Percentiles rank a stretch among this genome's conserved stretches.
These are phyloP conservation scores for Hypoxylon sp. DNA, from an alignment of 2,329 filamentous ascomycete species.

Conservation along the genomic window DNA sequence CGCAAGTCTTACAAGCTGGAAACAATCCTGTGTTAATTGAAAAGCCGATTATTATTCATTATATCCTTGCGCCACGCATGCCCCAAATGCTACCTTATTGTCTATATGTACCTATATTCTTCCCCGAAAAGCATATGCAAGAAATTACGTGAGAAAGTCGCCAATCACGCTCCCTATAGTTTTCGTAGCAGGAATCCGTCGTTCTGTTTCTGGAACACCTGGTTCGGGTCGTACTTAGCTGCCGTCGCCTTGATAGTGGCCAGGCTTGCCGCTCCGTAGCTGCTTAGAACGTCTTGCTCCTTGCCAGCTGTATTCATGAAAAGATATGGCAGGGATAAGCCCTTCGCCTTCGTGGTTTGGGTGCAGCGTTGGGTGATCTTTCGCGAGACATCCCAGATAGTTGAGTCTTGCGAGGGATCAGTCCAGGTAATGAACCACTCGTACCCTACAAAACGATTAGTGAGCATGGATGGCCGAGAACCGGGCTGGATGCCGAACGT, in stretches of 20 bases:
- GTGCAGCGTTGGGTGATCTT: conserved; percentile 29
- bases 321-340: conserved; percentile 28
- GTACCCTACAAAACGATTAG: conserved; percentile 23
- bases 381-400: conserved; percentile 24
- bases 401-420: conserved; percentile 25
- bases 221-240: conserved; percentile 33
- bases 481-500: background rate
- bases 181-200: conserved; percentile 35
- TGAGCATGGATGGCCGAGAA: conserved; percentile 1
- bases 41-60: conserved; percentile 3
- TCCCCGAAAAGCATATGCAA: conserved; percentile 1
- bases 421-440: conserved; percentile 35
- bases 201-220: conserved; percentile 34
- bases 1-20: background rate
- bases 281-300: conserved; percentile 26
- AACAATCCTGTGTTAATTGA: background rate
- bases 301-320: conserved; percentile 34
- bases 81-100: background rate
- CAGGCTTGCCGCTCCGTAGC: conserved; percentile 31
- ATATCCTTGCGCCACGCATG: background rate
- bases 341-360: conserved; percentile 16
- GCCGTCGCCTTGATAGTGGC: conserved; percentile 28
- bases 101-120: conserved; percentile 8
- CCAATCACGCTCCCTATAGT: background rate
- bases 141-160: background rate